Base-by-base conservation (phyloP, 2,329 filamentous ascomycete genomes). In the Juglanconis juglandina region DNA sequence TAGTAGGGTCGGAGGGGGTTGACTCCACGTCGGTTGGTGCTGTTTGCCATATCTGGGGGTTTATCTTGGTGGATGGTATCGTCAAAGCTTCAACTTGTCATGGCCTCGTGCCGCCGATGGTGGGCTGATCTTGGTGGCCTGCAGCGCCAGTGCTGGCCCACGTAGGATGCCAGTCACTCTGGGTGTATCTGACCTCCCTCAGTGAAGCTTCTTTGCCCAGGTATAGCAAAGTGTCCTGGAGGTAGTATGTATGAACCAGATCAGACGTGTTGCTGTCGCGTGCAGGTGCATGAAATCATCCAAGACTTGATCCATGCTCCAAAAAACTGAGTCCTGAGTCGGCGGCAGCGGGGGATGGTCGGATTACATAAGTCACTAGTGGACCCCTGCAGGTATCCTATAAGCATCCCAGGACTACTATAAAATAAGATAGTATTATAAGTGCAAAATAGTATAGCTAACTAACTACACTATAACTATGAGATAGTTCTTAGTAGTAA, bases 1-100 rank as follows among this genome's bases (percentile, higher is more conserved):
- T 90, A 89, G 76, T 90, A 90, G 17, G 87, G 87, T 63, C 87
- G 81, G 60, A 90, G 77, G 60, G 87, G 87, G 67, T 90, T 90
- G 62, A 81, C 73, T 63, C 74, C 78, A 63, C 81, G 77, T 69
- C 72, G 72, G 65, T 75, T 71, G 67, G 78, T 72, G 79, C 81
- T 83, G 64, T 64, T 73, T 68, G 69, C 63, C 61, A 66, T 66
- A 35, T 47, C 56, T 61, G 55, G 57, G 59, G 62, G 50, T 62
- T 66, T 58, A 61, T 62, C 66, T 62, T 64, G 59, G 60, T 59
- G 66, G 61, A 67, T 39, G 37, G 11, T 69, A 70, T 72, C 64
- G 34, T 55, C 54, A 51, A 72, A 68, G 58, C 79, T 72, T 56
- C 14, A 44, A 49, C 11, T 54, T 13, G 51, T 50, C 51, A 53